Evolutionary conservation across 164 flowering plant genomes (phyloP).

Genomic region (Litsea cubeba): DNA sequence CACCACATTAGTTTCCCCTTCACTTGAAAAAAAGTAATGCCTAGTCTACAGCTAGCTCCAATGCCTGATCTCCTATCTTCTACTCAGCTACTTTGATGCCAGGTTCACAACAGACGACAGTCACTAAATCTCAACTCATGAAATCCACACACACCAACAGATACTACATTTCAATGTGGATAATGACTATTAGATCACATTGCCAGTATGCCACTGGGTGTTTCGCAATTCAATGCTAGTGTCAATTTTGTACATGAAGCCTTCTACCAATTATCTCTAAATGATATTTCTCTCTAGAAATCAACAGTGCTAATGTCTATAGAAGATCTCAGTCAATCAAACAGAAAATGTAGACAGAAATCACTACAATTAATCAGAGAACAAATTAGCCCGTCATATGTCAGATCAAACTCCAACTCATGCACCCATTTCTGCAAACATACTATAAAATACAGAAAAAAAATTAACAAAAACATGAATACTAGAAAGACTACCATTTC

Average conservation of each 20-base stretch:
- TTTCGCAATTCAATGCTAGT: background rate
- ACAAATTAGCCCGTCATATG: constrained; percentile 15
- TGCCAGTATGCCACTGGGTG: background rate
- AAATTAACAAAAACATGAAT: constrained; percentile 1
- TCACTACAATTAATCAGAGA: constrained; percentile 5
- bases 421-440: constrained; percentile 21
- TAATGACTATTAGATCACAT: background rate
- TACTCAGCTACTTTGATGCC: background rate
- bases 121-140: background rate
- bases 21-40: too few relatives aligned
- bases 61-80: background rate
- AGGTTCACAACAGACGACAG: background rate
- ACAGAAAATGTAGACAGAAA: background rate
- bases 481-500: constrained; percentile 25
- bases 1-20: background rate
- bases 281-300: background rate
- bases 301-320: background rate
- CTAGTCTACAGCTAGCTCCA: background rate
- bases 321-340: background rate
- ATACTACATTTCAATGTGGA: background rate
- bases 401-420: constrained; percentile 18
- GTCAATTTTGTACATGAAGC: background rate
- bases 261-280: background rate
- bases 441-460: constrained; percentile 9
- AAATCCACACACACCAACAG: background rate